These are phyloP conservation scores for Lolium perenne DNA, from an alignment of 176 grass and related monocot species.

Conservation along the genomic window DNA sequence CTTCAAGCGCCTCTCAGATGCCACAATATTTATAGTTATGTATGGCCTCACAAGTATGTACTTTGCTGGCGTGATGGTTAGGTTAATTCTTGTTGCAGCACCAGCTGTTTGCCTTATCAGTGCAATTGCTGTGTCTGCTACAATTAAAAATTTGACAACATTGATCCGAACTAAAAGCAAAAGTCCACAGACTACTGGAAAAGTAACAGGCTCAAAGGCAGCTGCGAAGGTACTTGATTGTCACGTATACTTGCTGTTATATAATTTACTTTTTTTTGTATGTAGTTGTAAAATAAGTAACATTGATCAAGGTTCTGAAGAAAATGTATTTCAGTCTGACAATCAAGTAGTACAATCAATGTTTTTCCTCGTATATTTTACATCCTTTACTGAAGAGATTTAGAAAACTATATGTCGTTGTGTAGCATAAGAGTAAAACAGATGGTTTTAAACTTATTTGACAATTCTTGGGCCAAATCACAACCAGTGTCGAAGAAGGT, in stretches of 20 bases:
- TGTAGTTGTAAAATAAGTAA: neutral
- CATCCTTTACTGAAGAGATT: neutral
- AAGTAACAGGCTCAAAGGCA: slow-evolving; percentile 80
- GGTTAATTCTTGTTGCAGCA: slow-evolving; percentile 93
- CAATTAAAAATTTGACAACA: slow-evolving; percentile 92
- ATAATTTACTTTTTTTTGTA: slow-evolving; percentile 6
- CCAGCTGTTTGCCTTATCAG: slow-evolving; percentile 96
- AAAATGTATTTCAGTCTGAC: neutral
- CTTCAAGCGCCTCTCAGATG: slow-evolving; percentile 93
- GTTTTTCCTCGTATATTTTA: neutral
- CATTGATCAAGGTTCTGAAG: neutral
- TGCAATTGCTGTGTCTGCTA: slow-evolving; percentile 89
- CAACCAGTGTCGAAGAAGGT: neutral
- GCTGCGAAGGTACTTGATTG: slow-evolving; percentile 76
- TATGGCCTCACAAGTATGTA: slow-evolving; percentile 99
- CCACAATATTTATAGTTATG: slow-evolving; percentile 95
- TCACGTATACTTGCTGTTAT: slow-evolving; percentile 6
- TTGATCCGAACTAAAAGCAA: slow-evolving; percentile 80
- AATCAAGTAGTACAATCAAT: slow-evolving; percentile 9
- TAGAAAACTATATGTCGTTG: neutral
- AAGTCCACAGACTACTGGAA: slow-evolving; percentile 59
- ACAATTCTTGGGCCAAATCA: neutral
- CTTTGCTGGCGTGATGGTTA: slow-evolving; percentile 98
- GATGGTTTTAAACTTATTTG: neutral
- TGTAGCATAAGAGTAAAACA: neutral